phyloP scores from a whole-genome alignment of 495 filamentous ascomycete species.

The Aspergillus cristatus region DNA sequence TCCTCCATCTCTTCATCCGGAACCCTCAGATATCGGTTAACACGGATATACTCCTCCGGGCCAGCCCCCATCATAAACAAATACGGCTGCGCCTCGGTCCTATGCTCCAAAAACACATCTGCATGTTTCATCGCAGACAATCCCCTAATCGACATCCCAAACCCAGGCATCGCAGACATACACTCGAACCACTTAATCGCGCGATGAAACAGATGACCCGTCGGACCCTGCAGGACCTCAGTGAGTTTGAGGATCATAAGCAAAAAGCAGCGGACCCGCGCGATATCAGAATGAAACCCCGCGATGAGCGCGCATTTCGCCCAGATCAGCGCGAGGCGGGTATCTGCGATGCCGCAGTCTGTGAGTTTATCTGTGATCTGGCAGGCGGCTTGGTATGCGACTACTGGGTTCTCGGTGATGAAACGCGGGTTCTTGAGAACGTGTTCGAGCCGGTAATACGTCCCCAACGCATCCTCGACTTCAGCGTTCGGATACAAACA shows the following conservation, averaged over 20 bases:
- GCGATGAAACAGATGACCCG: slow-evolving; percentile 1
- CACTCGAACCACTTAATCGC: slow-evolving; percentile 2
- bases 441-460: not conserved
- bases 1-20: not conserved
- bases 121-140: not conserved
- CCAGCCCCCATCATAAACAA: slow-evolving; percentile 4
- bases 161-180: slow-evolving; percentile 6
- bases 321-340: slow-evolving; percentile 5
- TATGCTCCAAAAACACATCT: not conserved
- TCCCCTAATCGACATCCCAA: slow-evolving; percentile 4
- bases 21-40: slow-evolving; percentile 3
- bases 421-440: not conserved
- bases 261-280: slow-evolving; percentile 8
- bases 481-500: not conserved
- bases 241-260: not conserved
- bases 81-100: not conserved
- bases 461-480: slow-evolving; percentile 1
- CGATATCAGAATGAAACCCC: slow-evolving; percentile 10
- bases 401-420: slow-evolving; percentile 2
- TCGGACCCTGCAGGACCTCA: not conserved
- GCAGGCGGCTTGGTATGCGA: slow-evolving; percentile 2
- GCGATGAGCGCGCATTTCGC: slow-evolving; percentile 9
- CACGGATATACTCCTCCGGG: slow-evolving; percentile 5
- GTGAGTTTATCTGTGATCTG: not conserved
- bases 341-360: not conserved